Percentiles rank a stretch among this genome's conserved stretches.
Evolutionary conservation across 495 filamentous ascomycete species (phyloP).

Genomic region (Xylaria curta): DNA sequence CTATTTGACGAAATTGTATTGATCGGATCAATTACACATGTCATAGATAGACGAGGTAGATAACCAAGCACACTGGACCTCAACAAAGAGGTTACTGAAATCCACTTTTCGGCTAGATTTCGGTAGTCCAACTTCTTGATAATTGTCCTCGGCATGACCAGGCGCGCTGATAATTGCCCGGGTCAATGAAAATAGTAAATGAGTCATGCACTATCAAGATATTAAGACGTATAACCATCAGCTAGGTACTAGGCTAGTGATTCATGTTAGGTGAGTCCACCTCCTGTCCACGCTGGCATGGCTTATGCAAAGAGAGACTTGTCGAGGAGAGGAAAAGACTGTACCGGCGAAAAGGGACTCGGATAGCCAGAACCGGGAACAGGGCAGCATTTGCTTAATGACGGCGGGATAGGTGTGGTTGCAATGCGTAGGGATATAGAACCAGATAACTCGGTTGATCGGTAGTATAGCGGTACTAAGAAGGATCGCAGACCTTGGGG

Average conservation of each 20-base stretch:
- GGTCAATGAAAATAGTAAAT: not conserved
- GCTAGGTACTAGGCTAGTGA: not conserved
- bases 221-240: conserved; percentile 4
- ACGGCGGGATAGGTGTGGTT: conserved; percentile 20
- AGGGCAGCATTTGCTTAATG: conserved; percentile 8
- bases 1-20: not conserved
- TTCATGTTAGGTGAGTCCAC: not conserved
- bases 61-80: not conserved
- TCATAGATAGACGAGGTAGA: not conserved
- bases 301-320: conserved; percentile 10
- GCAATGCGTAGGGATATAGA: conserved; percentile 17
- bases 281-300: conserved; percentile 1
- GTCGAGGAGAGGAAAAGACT: not conserved
- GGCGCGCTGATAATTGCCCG: not conserved
- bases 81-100: not conserved
- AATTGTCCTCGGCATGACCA: not conserved
- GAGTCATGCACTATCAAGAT: conserved; percentile 3
- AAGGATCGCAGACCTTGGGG: conserved; percentile 10
- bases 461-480: not conserved
- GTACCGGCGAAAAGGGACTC: conserved; percentile 2
- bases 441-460: conserved; percentile 17
- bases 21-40: not conserved
- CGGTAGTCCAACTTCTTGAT: conserved; percentile 5
- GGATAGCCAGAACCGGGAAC: conserved; percentile 13
- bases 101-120: not conserved